A percentile compares a stretch with the other conserved stretches of the same genome.
phyloP scores from a whole-genome alignment of 257 asterid species.

The Gentiana straminea region DNA sequence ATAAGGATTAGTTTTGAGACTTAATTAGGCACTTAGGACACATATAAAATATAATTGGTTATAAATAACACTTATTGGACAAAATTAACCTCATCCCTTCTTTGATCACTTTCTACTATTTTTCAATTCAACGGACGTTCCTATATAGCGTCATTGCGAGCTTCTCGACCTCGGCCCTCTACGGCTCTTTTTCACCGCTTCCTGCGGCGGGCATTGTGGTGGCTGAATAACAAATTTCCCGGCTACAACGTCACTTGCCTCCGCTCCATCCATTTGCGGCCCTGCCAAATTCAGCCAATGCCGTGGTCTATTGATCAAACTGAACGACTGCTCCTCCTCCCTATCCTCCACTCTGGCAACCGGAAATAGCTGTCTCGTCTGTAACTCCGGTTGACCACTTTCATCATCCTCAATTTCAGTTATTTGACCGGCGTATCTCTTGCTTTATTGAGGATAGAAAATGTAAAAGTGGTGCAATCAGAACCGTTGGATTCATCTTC shows the following conservation, averaged over 20 bases:
- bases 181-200: constrained; percentile 57
- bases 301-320: constrained; percentile 10
- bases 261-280: constrained; percentile 24
- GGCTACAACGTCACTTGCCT: constrained; percentile 4
- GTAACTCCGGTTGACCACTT: neutral
- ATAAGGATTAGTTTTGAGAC: no score
- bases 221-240: constrained; percentile 21
- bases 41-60: no score
- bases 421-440: neutral
- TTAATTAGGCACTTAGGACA: no score
- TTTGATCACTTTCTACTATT: no score
- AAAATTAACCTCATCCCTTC: no score
- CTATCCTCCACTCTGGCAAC: constrained; percentile 10
- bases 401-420: neutral
- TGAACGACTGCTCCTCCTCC: neutral
- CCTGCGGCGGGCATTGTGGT: constrained; percentile 1
- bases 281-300: constrained; percentile 69
- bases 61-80: no score
- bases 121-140: no score
- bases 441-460: constrained; percentile 44
- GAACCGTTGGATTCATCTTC: constrained; percentile 54
- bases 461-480: constrained; percentile 41
- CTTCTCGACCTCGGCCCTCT: constrained; percentile 96
- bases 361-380: constrained; percentile 59
- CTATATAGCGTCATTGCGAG: constrained; percentile 37